Conservation (phyloP, 345 rosid genomes). For the Draba incana region DNA sequence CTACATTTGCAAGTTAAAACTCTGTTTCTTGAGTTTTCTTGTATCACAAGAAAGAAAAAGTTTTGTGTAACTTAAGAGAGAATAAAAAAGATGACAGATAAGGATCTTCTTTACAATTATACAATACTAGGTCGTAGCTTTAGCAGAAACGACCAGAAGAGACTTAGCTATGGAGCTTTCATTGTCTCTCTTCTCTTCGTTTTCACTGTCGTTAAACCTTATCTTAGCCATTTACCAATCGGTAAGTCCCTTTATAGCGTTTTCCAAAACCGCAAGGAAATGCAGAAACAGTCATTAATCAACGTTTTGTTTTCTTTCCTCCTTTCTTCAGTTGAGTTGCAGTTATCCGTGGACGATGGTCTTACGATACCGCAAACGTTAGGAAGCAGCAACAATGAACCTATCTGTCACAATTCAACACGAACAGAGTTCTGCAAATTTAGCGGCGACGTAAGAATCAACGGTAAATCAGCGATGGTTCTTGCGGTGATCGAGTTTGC, state of each 20-base stretch:
- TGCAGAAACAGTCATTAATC: background rate
- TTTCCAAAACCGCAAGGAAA: background rate
- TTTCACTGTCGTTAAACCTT: conserved; percentile 56
- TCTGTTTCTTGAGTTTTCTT: conserved; percentile 4
- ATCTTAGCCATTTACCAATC: conserved; percentile 51
- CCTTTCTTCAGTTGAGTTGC: conserved; percentile 53
- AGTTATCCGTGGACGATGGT: conserved; percentile 32
- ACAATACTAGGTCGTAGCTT: conserved; percentile 73
- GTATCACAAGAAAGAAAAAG: conserved; percentile 9
- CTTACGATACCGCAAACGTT: too few species aligned
- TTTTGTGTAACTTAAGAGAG: conserved; percentile 3
- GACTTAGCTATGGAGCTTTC: conserved; percentile 65
- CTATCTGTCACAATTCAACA: conserved; percentile 46
- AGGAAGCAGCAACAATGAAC: conserved; percentile 28
- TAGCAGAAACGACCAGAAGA: conserved; percentile 64
- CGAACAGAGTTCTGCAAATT: conserved; percentile 70
- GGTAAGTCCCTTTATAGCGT: conserved; percentile 49
- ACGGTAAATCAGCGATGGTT: conserved; percentile 54
- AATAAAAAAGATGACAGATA: conserved; percentile 27
- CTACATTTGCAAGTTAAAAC: conserved; percentile 6
- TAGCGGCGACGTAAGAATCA: conserved; percentile 59
- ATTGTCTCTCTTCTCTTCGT: conserved; percentile 51
- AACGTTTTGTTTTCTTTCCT: background rate
- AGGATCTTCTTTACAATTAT: conserved; percentile 44
- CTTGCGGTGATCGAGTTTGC: conserved; percentile 35